Percentiles rank a stretch among this genome's conserved stretches.
Conservation (phyloP, 2,329 filamentous ascomycete species). For the Pestalotiopsis sp. region DNA sequence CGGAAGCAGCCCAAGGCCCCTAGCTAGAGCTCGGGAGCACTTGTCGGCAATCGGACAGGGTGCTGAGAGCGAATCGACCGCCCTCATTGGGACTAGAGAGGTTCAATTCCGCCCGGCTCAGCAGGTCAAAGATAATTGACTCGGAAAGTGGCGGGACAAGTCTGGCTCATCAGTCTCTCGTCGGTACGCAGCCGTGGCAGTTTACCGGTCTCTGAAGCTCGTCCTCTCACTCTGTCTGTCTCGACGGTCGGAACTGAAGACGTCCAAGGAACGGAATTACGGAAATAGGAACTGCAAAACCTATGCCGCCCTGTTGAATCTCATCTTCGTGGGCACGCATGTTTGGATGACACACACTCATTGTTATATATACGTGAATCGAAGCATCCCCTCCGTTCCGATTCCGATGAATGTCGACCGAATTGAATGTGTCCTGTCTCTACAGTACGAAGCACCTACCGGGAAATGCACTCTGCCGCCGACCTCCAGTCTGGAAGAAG, state of each 20-base stretch:
- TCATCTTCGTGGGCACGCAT: too few relatives aligned
- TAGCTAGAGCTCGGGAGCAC: slow-evolving; percentile 21
- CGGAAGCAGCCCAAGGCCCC: slow-evolving; percentile 11
- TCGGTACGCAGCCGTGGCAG: slow-evolving; percentile 1
- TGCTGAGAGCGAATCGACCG: background rate
- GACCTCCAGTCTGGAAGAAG: background rate
- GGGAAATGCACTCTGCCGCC: background rate
- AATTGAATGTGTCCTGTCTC: background rate
- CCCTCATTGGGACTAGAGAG: background rate
- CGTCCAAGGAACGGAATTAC: too few relatives aligned
- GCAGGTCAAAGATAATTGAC: background rate
- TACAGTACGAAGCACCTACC: background rate
- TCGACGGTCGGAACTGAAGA: too few relatives aligned
- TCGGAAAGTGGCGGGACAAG: slow-evolving; percentile 27
- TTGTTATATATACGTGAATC: too few relatives aligned
- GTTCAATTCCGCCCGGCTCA: slow-evolving; percentile 5
- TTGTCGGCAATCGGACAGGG: slow-evolving; percentile 27
- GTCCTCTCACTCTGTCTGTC: too few relatives aligned
- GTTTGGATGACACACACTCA: too few relatives aligned
- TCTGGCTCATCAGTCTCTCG: background rate
- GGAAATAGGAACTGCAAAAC: too few relatives aligned
- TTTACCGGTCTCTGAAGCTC: background rate
- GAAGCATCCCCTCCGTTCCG: background rate
- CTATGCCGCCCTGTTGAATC: too few relatives aligned
- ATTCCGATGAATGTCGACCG: background rate